Base-by-base conservation (phyloP, 2,329 filamentous ascomycete genomes). In the Fusarium sambucinum region DNA sequence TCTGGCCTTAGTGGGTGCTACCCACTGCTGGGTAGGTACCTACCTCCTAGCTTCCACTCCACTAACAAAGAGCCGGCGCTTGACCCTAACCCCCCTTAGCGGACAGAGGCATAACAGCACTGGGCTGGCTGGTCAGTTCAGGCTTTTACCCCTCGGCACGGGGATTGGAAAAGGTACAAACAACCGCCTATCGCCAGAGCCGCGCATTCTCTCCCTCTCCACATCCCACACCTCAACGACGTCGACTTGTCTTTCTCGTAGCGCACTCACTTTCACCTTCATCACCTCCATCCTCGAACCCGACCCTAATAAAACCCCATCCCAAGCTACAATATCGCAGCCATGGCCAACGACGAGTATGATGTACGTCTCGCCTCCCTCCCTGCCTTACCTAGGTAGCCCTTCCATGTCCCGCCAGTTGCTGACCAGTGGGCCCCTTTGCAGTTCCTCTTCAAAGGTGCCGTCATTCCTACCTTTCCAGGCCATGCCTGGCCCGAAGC, bases 301-400 rank as follows among this genome's bases (percentile, higher is more conserved):
- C 52, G 51, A 59, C 54, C 53, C 46, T 41, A 48, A 42, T 41
- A 55, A 56, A 71, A 51, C 56, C 45, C 55, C 61, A 38, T 38
- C 69, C 57, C 42, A 63, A 71, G 55, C 45, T 59, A 55, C 57
- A 62, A 42, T 59, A 73, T 74, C 77, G 77, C 81, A 85, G 86
- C 76, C 83, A 99, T 98, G 96, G 96, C 95, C 79, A 99, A 98
- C 90, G 96, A 99, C 89, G 96, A 99, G 87, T 99, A 99, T 86
- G 96, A 99, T 91, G 95, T 98, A 86, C 87, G 94, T 80, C 55
- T 51, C 47, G 42, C 45, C 63, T 66, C 58, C 54, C 56, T 64
- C 59, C 57, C 40, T 60, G 45, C 57, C 47, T 47, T 42, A 32
- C 52, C 37, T 59, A 42, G 21, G 21, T 25, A 58, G 66, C 48